phyloP scores from a whole-genome alignment of 768 basidiomycete genomes.

The Psilocybe cubensis region DNA sequence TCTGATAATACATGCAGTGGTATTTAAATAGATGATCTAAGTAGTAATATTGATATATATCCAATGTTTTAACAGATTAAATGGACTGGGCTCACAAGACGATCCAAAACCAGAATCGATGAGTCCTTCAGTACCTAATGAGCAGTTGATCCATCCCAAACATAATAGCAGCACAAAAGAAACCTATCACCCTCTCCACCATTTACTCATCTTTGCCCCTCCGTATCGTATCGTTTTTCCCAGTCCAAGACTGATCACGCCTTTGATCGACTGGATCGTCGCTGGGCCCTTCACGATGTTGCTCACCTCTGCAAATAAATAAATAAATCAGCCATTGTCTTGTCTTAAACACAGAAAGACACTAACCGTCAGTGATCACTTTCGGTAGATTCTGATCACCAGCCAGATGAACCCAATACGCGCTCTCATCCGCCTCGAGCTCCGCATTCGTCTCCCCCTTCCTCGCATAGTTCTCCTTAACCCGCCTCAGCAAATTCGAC shows the following conservation, averaged over 20 bases:
- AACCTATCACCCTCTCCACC: slow-evolving; percentile 58
- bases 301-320: slow-evolving; percentile 59
- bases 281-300: slow-evolving; percentile 84
- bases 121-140: neutral
- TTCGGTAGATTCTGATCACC: slow-evolving; percentile 59
- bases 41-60: neutral
- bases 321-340: neutral
- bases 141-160: neutral
- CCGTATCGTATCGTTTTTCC: slow-evolving; percentile 80
- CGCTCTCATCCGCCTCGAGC: slow-evolving; percentile 68
- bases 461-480: slow-evolving; percentile 56
- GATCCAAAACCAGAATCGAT: neutral
- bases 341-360: neutral
- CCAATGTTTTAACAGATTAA: neutral
- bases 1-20: slow-evolving; percentile 9
- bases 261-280: slow-evolving; percentile 83
- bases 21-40: neutral
- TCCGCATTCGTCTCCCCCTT: slow-evolving; percentile 25
- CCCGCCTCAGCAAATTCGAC: slow-evolving; percentile 57
- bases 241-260: slow-evolving; percentile 80
- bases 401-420: slow-evolving; percentile 76
- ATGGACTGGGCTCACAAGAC: neutral
- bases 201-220: slow-evolving; percentile 81
- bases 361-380: slow-evolving; percentile 56
- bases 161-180: neutral